Conservation (phyloP, 1,284 basidiomycete species). For the Singerocomus rubriflavus region DNA sequence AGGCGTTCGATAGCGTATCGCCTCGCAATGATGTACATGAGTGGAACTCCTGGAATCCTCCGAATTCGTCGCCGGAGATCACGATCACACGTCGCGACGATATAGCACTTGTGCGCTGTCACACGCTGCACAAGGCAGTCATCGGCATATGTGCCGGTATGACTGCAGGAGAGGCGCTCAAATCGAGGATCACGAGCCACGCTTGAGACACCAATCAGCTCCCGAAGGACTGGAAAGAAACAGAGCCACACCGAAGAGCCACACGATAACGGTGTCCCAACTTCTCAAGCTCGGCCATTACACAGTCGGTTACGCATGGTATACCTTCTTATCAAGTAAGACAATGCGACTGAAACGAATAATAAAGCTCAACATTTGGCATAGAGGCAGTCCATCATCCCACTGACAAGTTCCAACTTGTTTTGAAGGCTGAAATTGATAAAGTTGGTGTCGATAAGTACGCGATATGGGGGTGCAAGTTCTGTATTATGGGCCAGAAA, state of each 20-base stretch:
- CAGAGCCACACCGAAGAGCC: slow-evolving; percentile 73
- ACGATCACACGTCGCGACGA: slow-evolving; percentile 97
- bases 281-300: slow-evolving; percentile 97
- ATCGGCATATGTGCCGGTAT: slow-evolving; percentile 96
- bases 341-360: not conserved
- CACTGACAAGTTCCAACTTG: slow-evolving; percentile 93
- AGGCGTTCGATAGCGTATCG: slow-evolving; percentile 91
- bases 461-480: slow-evolving; percentile 94
- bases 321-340: slow-evolving; percentile 61
- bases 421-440: slow-evolving; percentile 99
- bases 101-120: slow-evolving; percentile 92
- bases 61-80: slow-evolving; percentile 90
- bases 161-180: slow-evolving; percentile 89
- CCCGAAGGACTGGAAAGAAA: not conserved
- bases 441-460: slow-evolving; percentile 99
- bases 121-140: slow-evolving; percentile 97
- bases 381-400: slow-evolving; percentile 99
- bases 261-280: slow-evolving; percentile 94
- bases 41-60: slow-evolving; percentile 90
- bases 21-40: slow-evolving; percentile 93
- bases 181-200: slow-evolving; percentile 97
- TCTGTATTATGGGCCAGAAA: slow-evolving; percentile 97
- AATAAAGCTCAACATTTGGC: slow-evolving; percentile 88
- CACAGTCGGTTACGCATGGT: slow-evolving; percentile 97
- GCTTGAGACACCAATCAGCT: slow-evolving; percentile 39